Evolutionary conservation across 2,329 filamentous ascomycete species (phyloP).

Genomic region (Paecilomyces sp.): DNA sequence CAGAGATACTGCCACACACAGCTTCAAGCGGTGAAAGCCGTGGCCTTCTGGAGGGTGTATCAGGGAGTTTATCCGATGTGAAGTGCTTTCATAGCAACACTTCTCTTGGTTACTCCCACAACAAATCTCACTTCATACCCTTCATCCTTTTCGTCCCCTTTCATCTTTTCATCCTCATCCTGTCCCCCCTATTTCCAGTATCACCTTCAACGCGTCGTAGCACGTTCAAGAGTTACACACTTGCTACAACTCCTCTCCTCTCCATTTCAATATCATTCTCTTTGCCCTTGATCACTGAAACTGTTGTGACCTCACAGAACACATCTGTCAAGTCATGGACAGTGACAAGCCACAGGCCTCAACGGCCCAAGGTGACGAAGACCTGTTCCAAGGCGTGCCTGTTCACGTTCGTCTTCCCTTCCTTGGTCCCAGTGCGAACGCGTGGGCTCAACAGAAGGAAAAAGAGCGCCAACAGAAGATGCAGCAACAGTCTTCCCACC

Average conservation of each 20-base stretch:
- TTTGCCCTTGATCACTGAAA: neutral
- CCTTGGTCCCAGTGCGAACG: constrained; percentile 17
- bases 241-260: neutral
- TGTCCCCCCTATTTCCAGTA: neutral
- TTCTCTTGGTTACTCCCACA: neutral
- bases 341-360: constrained; percentile 9
- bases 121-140: neutral
- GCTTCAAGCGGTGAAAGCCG: neutral
- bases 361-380: neutral
- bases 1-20: neutral
- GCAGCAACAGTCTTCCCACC: neutral
- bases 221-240: neutral
- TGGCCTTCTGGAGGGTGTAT: neutral
- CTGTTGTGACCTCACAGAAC: neutral
- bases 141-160: neutral
- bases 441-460: constrained; percentile 18
- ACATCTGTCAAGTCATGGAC: constrained; percentile 10
- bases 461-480: constrained; percentile 7
- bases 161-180: neutral
- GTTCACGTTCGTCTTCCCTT: constrained; percentile 1
- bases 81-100: neutral
- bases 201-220: neutral
- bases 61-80: neutral
- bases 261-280: neutral
- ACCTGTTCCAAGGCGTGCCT: neutral